Conservation (phyloP, 495 filamentous ascomycete genomes). For the Aspergillus sclerotioniger region DNA sequence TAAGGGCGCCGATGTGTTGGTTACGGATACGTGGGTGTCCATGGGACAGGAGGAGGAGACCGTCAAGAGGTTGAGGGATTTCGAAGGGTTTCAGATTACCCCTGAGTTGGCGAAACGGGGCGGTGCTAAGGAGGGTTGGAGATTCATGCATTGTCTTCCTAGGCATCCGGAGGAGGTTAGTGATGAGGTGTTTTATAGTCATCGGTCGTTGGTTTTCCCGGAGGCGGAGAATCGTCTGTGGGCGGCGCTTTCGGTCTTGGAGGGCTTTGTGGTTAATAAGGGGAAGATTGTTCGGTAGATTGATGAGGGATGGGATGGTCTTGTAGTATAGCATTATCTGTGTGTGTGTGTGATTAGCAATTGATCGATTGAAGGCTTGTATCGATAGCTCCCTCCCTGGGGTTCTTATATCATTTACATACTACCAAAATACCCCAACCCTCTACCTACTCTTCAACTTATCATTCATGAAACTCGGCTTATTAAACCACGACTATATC, state of each 20-base stretch:
- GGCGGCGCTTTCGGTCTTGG: slow-evolving; percentile 80
- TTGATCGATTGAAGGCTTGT: no score
- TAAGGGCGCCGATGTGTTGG: slow-evolving; percentile 81
- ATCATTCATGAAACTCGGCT: no score
- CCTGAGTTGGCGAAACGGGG: slow-evolving; percentile 75
- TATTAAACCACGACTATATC: no score
- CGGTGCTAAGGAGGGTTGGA: slow-evolving; percentile 85
- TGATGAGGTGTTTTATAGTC: slow-evolving; percentile 89
- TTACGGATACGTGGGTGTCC: slow-evolving; percentile 96
- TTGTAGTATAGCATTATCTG: neutral
- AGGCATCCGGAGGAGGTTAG: slow-evolving; percentile 89
- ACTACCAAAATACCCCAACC: no score
- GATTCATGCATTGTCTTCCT: slow-evolving; percentile 99
- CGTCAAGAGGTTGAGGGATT: slow-evolving; percentile 70
- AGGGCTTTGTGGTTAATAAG: slow-evolving; percentile 88
- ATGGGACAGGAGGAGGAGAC: slow-evolving; percentile 95
- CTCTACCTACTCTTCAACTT: no score
- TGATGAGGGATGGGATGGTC: no score
- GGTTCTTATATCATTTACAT: no score
- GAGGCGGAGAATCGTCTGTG: slow-evolving; percentile 95
- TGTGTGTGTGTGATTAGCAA: neutral
- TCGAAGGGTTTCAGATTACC: slow-evolving; percentile 88
- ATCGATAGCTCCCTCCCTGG: no score
- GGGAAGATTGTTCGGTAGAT: slow-evolving; percentile 75
- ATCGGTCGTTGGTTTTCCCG: slow-evolving; percentile 78